Conservation (phyloP, 305 asterid species). For the Vinca major region DNA sequence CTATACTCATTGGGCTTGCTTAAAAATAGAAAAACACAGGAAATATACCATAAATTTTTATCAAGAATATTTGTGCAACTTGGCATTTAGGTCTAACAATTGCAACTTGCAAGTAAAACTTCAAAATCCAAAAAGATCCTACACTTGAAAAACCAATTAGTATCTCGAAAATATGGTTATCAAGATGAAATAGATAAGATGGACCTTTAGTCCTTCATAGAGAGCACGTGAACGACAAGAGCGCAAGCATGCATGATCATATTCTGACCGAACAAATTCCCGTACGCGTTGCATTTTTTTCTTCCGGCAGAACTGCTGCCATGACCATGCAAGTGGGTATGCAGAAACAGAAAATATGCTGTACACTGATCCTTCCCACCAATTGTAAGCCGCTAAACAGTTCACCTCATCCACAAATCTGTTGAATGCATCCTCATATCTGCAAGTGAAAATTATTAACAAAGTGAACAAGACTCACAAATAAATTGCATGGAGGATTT, state of each 20-base stretch:
- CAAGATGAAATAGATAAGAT: constrained; percentile 30
- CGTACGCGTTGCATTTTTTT: constrained; percentile 80
- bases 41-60: too few species aligned
- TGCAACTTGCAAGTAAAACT: too few species aligned
- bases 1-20: too few species aligned
- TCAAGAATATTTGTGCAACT: too few species aligned
- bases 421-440: constrained; percentile 91
- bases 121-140: too few species aligned
- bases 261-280: constrained; percentile 93
- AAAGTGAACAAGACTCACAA: too few species aligned
- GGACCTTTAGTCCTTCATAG: constrained; percentile 93
- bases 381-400: constrained; percentile 80
- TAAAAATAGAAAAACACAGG: too few species aligned
- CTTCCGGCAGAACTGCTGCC: constrained; percentile 97
- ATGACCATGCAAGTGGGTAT: constrained; percentile 97
- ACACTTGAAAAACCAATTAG: too few species aligned
- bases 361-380: constrained; percentile 99
- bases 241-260: constrained; percentile 96
- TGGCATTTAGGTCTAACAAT: too few species aligned
- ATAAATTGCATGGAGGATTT: neutral
- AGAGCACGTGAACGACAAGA: constrained; percentile 99
- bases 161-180: too few species aligned
- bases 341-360: constrained; percentile 73
- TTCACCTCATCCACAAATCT: constrained; percentile 87
- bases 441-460: constrained; percentile 24